These are phyloP conservation scores for Bertia moriformis DNA, from an alignment of 2,329 filamentous ascomycete species.

Conservation along the genomic window DNA sequence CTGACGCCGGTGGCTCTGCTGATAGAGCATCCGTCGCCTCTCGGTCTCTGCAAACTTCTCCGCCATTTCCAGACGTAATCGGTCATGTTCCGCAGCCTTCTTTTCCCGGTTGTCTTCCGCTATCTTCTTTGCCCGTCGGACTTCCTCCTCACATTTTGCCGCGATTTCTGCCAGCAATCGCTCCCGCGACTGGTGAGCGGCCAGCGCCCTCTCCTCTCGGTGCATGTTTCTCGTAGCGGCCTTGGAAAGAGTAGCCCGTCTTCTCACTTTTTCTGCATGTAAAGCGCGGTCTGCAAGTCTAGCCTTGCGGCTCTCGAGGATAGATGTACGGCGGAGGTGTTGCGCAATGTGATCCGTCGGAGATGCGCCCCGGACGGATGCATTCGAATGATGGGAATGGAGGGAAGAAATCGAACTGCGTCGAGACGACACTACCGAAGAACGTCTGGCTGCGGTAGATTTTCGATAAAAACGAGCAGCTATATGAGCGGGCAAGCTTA, in stretches of 20 bases:
- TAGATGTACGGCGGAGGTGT: slow-evolving; percentile 49
- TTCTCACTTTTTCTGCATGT: slow-evolving; percentile 50
- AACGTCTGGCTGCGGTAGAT: slow-evolving; percentile 35
- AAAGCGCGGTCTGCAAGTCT: slow-evolving; percentile 48
- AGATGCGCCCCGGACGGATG: slow-evolving; percentile 27
- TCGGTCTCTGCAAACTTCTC: slow-evolving; percentile 52
- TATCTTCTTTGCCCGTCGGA: slow-evolving; percentile 49
- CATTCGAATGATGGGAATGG: slow-evolving; percentile 42
- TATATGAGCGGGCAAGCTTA: slow-evolving; percentile 41
- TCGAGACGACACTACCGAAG: slow-evolving; percentile 46
- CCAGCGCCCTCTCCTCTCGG: slow-evolving; percentile 46
- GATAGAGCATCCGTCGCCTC: slow-evolving; percentile 31
- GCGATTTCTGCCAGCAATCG: slow-evolving; percentile 49
- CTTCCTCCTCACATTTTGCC: slow-evolving; percentile 51
- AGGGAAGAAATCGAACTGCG: slow-evolving; percentile 50
- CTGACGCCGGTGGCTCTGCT: slow-evolving; percentile 28
- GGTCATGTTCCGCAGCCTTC: slow-evolving; percentile 44
- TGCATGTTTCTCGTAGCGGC: slow-evolving; percentile 37
- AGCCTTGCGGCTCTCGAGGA: slow-evolving; percentile 49
- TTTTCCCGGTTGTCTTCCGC: slow-evolving; percentile 52
- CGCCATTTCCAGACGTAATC: slow-evolving; percentile 44
- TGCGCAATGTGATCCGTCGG: slow-evolving; percentile 47
- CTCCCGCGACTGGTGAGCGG: slow-evolving; percentile 48
- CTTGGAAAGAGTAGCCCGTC: slow-evolving; percentile 47
- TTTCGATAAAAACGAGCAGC: slow-evolving; percentile 46